These are phyloP conservation scores for Cladobotryum protrusum DNA, from an alignment of 2,329 filamentous ascomycete genomes.

Conservation along the genomic window DNA sequence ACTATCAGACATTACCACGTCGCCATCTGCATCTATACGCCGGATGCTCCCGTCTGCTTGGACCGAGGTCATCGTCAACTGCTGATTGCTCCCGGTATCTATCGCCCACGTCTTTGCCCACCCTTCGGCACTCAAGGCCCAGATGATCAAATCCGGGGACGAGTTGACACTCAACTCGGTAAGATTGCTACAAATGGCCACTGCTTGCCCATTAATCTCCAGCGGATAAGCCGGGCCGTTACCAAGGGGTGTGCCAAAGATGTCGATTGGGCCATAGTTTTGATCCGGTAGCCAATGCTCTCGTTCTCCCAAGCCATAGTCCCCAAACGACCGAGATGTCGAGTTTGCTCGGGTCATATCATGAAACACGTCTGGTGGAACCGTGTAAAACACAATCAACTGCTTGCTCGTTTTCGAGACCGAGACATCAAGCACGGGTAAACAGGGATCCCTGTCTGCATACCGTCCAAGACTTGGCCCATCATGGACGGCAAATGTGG, in stretches of 20 bases:
- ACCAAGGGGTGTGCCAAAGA: slow-evolving; percentile 14
- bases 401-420: slow-evolving; percentile 20
- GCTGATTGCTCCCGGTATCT: slow-evolving; percentile 17
- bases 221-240: slow-evolving; percentile 20
- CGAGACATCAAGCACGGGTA: not conserved
- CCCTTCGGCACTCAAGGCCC: slow-evolving; percentile 29
- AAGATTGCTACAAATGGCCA: slow-evolving; percentile 26
- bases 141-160: slow-evolving; percentile 29
- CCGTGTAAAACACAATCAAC: slow-evolving; percentile 51
- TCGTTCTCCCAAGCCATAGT: slow-evolving; percentile 6
- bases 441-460: not conserved
- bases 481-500: slow-evolving; percentile 41
- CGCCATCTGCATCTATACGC: slow-evolving; percentile 24
- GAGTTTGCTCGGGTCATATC: slow-evolving; percentile 20
- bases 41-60: slow-evolving; percentile 28
- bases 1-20: slow-evolving; percentile 23
- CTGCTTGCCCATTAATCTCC: slow-evolving; percentile 24
- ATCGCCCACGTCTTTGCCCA: slow-evolving; percentile 28
- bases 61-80: slow-evolving; percentile 16
- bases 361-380: slow-evolving; percentile 52
- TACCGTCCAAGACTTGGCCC: slow-evolving; percentile 5
- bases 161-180: slow-evolving; percentile 28
- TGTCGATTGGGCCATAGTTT: slow-evolving; percentile 17
- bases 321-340: slow-evolving; percentile 7
- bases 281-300: slow-evolving; percentile 13